Percentiles rank a stretch among this genome's conserved stretches.
Conservation (phyloP, 352 stramenopile genomes). For the Aphanomyces invadans region DNA sequence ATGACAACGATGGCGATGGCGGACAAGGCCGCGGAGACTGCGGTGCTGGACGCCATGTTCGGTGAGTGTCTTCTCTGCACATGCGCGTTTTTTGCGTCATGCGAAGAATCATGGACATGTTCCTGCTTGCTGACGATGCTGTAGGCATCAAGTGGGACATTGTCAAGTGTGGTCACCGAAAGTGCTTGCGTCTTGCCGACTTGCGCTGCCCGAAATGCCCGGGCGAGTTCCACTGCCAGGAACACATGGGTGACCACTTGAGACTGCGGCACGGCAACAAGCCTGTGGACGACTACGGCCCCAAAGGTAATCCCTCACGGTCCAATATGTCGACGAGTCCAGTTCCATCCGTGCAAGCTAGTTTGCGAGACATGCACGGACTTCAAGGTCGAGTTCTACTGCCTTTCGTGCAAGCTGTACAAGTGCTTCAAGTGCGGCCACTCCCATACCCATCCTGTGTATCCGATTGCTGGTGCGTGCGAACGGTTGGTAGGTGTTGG, state of each 20-base stretch:
- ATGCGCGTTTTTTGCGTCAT: too few species aligned
- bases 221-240: slow-evolving; percentile 15
- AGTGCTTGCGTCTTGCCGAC: neutral
- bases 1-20: too few species aligned
- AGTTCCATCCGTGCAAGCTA: neutral
- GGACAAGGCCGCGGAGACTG: neutral
- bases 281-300: neutral
- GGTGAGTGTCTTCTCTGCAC: neutral
- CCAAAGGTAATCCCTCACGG: neutral
- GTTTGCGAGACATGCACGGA: slow-evolving; percentile 14
- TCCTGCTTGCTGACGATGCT: too few species aligned
- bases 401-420: slow-evolving; percentile 9
- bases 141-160: slow-evolving; percentile 5
- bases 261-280: neutral
- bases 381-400: slow-evolving; percentile 19
- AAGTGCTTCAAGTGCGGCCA: slow-evolving; percentile 11
- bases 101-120: too few species aligned
- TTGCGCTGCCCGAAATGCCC: neutral
- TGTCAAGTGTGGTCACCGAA: neutral
- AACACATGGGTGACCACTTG: slow-evolving; percentile 12
- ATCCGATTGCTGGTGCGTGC: neutral
- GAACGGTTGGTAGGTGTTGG: too few species aligned
- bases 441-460: neutral
- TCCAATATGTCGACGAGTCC: neutral
- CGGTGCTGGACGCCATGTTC: slow-evolving; percentile 1